Base-by-base conservation (phyloP, 164 flowering plant species). In the Tetrastigma voinierianum region DNA sequence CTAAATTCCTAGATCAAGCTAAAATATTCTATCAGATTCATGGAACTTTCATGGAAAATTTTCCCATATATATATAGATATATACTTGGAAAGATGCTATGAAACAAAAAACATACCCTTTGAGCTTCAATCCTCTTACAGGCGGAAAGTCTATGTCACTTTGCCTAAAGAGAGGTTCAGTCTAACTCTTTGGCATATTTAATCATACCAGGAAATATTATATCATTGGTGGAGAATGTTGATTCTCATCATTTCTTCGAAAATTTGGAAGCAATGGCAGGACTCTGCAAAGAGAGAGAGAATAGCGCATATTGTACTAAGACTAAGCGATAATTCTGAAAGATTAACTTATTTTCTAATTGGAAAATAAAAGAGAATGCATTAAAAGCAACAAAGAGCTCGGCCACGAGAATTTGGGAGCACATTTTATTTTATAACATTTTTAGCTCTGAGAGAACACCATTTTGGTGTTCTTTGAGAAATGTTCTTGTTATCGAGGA, bases 201-300 rank as follows among this genome's bases (percentile, higher is more conserved):
- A 23, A 92, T 74, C 97, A 95, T 77, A 51, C 90, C 84, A 17
- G 97, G 83, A 76, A 95, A 88, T 64, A 89, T 86, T 65, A 95
- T 81, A 56, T 89, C 83, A 87, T 32, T 1, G 97, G 97, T 1
- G 97, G 97, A 71, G 90, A 72, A 49, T 56, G 71, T 70, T 80
- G 89, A 45, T 78, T 74, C 70, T 83, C 80, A 72, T 87, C 86
- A 51, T 51, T 76, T 7, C 76, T 78, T 9, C 81, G 76, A 63
- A 57, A 85, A 81, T 64, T 93, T 88, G 21, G 76, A 78, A 71
- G 71, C 82, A n/a, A 93, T 78, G 76, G 83, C 58, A 71, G 21
- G 89, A 73, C 17, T 93, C 98, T 89, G 83, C 54, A 66, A 68
- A 56, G 13, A 66, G 21, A 61, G 21, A 23, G 24, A 48, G n/a